Evolutionary conservation across 306 rosid species (phyloP).

Genomic region (Boehmeria nivea): DNA sequence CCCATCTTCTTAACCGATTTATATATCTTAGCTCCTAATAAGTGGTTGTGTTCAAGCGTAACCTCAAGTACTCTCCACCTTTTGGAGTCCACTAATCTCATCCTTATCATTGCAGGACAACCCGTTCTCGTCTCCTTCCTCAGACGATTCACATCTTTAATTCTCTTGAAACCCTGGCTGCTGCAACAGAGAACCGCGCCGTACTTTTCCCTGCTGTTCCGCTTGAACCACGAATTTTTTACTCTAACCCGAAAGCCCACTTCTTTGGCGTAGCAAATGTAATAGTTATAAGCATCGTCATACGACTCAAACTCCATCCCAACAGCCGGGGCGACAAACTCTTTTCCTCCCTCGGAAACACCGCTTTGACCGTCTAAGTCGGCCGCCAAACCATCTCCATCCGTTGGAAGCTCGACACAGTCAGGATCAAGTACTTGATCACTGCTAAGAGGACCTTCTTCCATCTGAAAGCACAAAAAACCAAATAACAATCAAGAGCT

Average conservation of each 20-base stretch:
- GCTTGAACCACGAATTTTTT: constrained; percentile 94
- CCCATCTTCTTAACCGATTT: constrained; percentile 62
- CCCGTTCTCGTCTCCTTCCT: constrained; percentile 96
- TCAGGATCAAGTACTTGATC: constrained; percentile 48
- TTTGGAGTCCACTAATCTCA: constrained; percentile 74
- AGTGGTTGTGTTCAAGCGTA: constrained; percentile 79
- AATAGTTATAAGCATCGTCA: constrained; percentile 90
- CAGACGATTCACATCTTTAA: constrained; percentile 75
- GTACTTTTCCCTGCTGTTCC: constrained; percentile 87
- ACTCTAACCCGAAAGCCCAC: constrained; percentile 90
- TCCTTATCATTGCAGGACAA: constrained; percentile 96
- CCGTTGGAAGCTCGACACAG: constrained; percentile 47
- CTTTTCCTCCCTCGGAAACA: constrained; percentile 49
- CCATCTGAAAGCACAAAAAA: constrained; percentile 54
- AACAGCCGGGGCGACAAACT: constrained; percentile 72
- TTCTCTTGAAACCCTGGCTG: constrained; percentile 94
- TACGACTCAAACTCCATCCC: constrained; percentile 97
- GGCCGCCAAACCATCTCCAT: constrained; percentile 32
- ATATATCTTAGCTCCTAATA: constrained; percentile 56
- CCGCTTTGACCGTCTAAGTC: constrained; percentile 54
- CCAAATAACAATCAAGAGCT: constrained; percentile 4
- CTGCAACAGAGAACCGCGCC: constrained; percentile 98
- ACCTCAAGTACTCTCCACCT: constrained; percentile 95
- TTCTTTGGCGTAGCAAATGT: constrained; percentile 87
- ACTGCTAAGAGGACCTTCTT: constrained; percentile 40